These are phyloP conservation scores for Hydnum rufescens DNA, from an alignment of 768 basidiomycete species.

Conservation along the genomic window DNA sequence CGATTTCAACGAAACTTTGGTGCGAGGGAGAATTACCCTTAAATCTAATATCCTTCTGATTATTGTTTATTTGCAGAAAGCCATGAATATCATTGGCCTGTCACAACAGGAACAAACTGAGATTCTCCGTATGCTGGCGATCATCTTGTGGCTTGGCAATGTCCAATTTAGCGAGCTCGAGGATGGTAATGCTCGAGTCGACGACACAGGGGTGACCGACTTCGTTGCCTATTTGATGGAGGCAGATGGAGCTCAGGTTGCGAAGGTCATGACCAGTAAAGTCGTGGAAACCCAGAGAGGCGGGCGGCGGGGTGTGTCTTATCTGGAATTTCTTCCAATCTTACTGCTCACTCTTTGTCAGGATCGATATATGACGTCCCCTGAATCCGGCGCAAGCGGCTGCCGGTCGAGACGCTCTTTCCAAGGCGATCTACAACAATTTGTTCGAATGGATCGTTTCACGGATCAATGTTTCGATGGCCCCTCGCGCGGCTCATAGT, in stretches of 20 bases:
- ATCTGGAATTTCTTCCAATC: not conserved
- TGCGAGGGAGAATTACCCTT: constrained; percentile 21
- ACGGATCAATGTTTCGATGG: constrained; percentile 91
- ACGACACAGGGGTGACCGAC: constrained; percentile 78
- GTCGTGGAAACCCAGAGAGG: constrained; percentile 87
- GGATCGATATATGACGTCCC: constrained; percentile 86
- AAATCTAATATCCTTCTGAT: constrained; percentile 2
- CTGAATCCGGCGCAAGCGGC: constrained; percentile 80
- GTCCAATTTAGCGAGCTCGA: constrained; percentile 77
- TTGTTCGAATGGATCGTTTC: constrained; percentile 99
- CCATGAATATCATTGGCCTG: constrained; percentile 90
- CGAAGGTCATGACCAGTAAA: constrained; percentile 69
- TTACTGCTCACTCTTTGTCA: constrained; percentile 5
- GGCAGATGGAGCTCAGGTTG: constrained; percentile 52
- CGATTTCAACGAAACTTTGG: constrained; percentile 78
- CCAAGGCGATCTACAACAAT: constrained; percentile 96
- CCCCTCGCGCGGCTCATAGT: constrained; percentile 46
- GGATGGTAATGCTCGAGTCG: constrained; percentile 66
- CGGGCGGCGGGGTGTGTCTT: constrained; percentile 48
- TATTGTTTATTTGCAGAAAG: constrained; percentile 32
- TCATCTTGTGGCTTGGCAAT: constrained; percentile 91
- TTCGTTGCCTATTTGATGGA: constrained; percentile 94
- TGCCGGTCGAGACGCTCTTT: constrained; percentile 74
- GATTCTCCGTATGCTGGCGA: constrained; percentile 84
- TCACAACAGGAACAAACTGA: constrained; percentile 65